Evolutionary conservation across 1,139 yeast genomes (phyloP).

Genomic region (Pichia sp.): DNA sequence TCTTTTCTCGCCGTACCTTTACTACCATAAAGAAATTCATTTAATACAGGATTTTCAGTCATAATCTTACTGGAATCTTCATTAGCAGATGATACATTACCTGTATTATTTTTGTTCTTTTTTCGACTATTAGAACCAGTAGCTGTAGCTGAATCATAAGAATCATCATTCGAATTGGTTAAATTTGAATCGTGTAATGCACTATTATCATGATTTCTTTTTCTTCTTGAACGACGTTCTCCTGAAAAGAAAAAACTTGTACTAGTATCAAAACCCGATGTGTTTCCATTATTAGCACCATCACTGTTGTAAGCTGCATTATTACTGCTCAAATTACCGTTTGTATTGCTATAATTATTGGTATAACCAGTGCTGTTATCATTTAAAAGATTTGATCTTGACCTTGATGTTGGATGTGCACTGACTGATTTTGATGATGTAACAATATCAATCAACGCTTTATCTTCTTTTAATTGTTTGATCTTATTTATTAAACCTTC

Average conservation of each 20-base stretch:
- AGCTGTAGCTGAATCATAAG: constrained; percentile 28
- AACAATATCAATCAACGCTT: constrained; percentile 79
- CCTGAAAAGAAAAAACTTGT: constrained; percentile 28
- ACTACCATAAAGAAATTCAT: constrained; percentile 32
- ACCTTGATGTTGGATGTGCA: constrained; percentile 22
- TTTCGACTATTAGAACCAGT: constrained; percentile 17
- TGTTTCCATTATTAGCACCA: constrained; percentile 19
- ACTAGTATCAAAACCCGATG: constrained; percentile 27
- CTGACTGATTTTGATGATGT: constrained; percentile 34
- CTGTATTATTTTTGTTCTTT: constrained; percentile 16
- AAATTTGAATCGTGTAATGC: constrained; percentile 18
- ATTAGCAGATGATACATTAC: constrained; percentile 22
- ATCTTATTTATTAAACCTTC: constrained; percentile 76
- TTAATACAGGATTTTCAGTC: constrained; percentile 31
- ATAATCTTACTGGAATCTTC: constrained; percentile 28
- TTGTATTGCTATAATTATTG: not conserved
- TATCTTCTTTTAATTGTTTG: constrained; percentile 82
- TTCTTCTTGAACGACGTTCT: constrained; percentile 29
- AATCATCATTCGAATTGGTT: constrained; percentile 25
- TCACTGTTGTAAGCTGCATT: constrained; percentile 2
- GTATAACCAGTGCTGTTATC: not conserved
- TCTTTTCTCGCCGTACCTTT: constrained; percentile 27
- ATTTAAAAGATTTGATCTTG: constrained; percentile 9
- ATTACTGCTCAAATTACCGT: too few relatives aligned
- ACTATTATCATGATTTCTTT: constrained; percentile 20